Evolutionary conservation across 441 rosid genomes (phyloP).

Genomic region (Metrosideros polymorpha): DNA sequence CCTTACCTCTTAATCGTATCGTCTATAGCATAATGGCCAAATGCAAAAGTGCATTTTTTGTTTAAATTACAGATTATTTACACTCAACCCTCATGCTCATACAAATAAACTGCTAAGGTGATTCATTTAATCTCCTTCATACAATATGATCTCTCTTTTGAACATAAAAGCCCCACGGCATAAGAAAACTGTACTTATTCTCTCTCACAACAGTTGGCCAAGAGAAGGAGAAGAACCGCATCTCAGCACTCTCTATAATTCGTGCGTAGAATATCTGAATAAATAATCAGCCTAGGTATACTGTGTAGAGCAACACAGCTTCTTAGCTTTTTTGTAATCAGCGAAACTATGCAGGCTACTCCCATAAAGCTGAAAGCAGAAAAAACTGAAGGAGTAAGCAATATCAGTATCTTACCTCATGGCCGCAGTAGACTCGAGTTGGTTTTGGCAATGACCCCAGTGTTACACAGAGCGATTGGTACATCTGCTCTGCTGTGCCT

Average conservation of each 20-base stretch:
- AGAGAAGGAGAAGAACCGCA: background rate
- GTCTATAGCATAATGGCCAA: background rate
- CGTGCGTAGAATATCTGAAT: background rate
- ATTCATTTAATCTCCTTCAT: background rate
- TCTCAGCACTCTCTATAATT: background rate
- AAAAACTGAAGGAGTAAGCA: background rate
- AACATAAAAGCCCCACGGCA: background rate
- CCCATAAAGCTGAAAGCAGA: background rate
- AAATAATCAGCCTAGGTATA: background rate
- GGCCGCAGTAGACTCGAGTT: constrained; percentile 82
- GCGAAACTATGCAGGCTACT: background rate
- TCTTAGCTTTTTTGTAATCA: background rate
- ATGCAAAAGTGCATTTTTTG: background rate
- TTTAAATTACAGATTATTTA: background rate
- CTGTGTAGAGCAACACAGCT: background rate
- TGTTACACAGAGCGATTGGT: constrained; percentile 79
- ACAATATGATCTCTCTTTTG: background rate
- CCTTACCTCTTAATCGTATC: background rate
- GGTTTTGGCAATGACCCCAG: constrained; percentile 78
- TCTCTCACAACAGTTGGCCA: background rate
- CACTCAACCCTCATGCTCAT: background rate
- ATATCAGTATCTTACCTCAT: constrained; percentile 47
- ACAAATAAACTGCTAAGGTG: background rate
- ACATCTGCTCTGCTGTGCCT: constrained; percentile 96
- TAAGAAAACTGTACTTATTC: background rate